Evolutionary conservation across 2,329 filamentous ascomycete genomes (phyloP), one percentile per base, ranked within the genome.

Genomic region (Cyclaneusma minus): DNA sequence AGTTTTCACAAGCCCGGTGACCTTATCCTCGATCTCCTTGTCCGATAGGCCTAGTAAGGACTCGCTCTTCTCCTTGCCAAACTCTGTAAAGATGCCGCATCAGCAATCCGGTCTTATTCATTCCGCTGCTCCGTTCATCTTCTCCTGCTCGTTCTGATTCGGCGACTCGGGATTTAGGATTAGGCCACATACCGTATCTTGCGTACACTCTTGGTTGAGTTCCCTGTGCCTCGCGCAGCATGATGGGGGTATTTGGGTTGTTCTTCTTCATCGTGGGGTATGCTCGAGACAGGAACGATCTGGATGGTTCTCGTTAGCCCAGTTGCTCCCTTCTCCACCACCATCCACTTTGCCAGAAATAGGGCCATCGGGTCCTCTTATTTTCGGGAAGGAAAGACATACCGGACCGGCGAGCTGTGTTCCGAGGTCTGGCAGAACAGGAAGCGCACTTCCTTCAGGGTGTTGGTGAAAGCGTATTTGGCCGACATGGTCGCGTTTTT

Each of bases 191-290:
- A 92, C 83, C 87, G 51, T 91, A 98, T 73, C 89, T 68, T 41
- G 87, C 85, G 55, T 78, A 95, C 37, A 98, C 71, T 54, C 72
- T 78, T 37, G 89, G 87, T 50, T 79, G 61, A 29, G 81, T 82
- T 47, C 81, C 83, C 42, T 70, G 61, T 28, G 87, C 89, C 63
- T 95, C 89, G 49, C 89, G 81, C 47, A 98, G 74, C 63, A 98
- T 64, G 56, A 98, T 95, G 29, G 89, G 89, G 25, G 69, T 85
- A 55, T 80, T 63, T 30, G 89, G 89, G 62, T 98, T 98, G 67
- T 87, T 81, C 66, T 92, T 91, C 73, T 98, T 98, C 87, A 98
- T 95, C 33, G 81, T 89, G 24, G 89, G 89, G 56, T 98, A 98
- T 40, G 84, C 75, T 51, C 82, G 73, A 38, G 76, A 77, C 40